phyloP scores from a whole-genome alignment of 2,329 filamentous ascomycete genomes.

The Alternaria angustiovoidea region DNA sequence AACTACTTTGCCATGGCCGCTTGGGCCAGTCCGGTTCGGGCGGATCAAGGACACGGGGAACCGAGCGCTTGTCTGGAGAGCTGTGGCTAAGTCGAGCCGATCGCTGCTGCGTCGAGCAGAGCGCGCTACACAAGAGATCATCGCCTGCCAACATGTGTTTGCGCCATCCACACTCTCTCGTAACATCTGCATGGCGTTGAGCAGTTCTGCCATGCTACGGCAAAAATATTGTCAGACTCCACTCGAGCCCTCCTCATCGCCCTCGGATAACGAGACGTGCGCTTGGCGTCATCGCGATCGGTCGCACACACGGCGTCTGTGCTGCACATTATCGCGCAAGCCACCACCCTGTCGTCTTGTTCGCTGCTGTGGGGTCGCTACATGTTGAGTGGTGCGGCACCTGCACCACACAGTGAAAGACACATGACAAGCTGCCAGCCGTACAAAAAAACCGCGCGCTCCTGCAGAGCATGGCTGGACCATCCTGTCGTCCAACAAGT shows the following conservation, averaged over 20 bases:
- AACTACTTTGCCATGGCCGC: conserved; percentile 23
- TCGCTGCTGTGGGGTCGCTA: conserved; percentile 30
- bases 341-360: conserved; percentile 31
- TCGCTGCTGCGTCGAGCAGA: conserved; percentile 28
- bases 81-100: conserved; percentile 31
- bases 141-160: conserved; percentile 36
- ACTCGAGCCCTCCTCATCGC: neutral
- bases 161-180: conserved; percentile 9
- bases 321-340: conserved; percentile 30
- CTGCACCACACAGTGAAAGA: conserved; percentile 20
- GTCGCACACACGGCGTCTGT: conserved; percentile 32
- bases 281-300: conserved; percentile 45
- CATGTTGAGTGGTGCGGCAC: conserved; percentile 14
- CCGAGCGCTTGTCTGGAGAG: conserved; percentile 36
- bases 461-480: conserved; percentile 39
- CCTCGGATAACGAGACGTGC: conserved; percentile 19
- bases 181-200: conserved; percentile 1
- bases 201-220: neutral
- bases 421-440: conserved; percentile 28
- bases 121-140: conserved; percentile 28
- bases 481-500: conserved; percentile 16
- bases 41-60: conserved; percentile 33
- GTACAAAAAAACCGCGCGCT: conserved; percentile 27
- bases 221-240: conserved; percentile 1
- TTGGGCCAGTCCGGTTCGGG: conserved; percentile 27